Evolutionary conservation across 2,329 filamentous ascomycete genomes (phyloP), one percentile per base, ranked within the genome.

Genomic region (Xylaria sp.): DNA sequence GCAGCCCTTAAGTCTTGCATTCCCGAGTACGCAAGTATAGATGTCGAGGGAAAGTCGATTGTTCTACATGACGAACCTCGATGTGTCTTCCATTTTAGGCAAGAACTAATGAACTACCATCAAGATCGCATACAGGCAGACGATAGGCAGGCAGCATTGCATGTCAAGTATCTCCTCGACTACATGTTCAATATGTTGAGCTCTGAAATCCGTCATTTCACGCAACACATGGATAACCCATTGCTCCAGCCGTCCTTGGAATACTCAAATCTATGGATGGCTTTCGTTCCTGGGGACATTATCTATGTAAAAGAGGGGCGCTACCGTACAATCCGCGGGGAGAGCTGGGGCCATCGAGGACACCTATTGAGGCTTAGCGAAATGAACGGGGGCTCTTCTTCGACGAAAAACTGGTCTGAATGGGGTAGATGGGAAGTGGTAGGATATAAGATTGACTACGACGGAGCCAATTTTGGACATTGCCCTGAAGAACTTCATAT

Each of bases 61-160:
- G n/a, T 32, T n/a, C 24, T 53, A 17, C 50, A 32, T 32, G 24
- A 32, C 27, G 27, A 53, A 30, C 50, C 47, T 21, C 50, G 50
- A 30, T 32, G 21, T n/a, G 24, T 53, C 27, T 53, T 53, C 27
- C 50, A 53, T 53, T 53, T 14, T 30, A 12, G 50, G 12, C 50
- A 53, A 32, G 50, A 53, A 24, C 14, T 53, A 24, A 30, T 32
- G 24, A 24, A 53, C 50, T 53, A 53, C 24, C 50, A 53, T n/a
- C 27, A 30, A 3, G 9, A 12, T n/a, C 17, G 50, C 24, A 53
- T 36, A 34, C 21, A 53, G 5, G 14, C 12, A 6, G 6, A 14
- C 14, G 12, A 53, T 32, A 53, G 27, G 5, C 11, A 21, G 12
- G 50, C 24, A 53, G 50, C 50, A 32, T 32, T 12, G 21, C 50